Percentiles rank a stretch among this genome's conserved stretches.
Conservation (phyloP, 768 basidiomycete species). For the Boletellus sp. region DNA sequence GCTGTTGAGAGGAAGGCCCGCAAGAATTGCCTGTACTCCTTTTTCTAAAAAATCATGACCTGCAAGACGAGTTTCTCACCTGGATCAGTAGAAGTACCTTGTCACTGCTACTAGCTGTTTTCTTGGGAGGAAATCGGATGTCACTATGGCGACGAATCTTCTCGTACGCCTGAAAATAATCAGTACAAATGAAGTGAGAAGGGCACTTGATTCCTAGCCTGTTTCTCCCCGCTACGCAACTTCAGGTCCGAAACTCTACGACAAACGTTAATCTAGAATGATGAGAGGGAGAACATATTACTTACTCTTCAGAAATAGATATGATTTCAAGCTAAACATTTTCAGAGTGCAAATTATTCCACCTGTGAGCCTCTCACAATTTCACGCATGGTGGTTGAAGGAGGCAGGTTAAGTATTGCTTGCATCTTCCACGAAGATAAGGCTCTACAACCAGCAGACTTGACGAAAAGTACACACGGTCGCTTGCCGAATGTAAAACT, state of each 20-base stretch:
- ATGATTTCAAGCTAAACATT: conserved; percentile 57
- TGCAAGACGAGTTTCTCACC: conserved; percentile 33
- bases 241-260: conserved; percentile 64
- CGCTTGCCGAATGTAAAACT: conserved; percentile 74
- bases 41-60: conserved; percentile 4
- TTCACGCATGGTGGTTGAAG: conserved; percentile 54
- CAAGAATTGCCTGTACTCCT: conserved; percentile 63
- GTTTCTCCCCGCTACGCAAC: conserved; percentile 72
- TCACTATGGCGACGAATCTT: conserved; percentile 68
- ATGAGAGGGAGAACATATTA: not conserved
- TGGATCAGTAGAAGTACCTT: conserved; percentile 83
- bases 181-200: not conserved
- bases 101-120: conserved; percentile 64
- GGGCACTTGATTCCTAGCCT: conserved; percentile 35
- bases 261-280: not conserved
- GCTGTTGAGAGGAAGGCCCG: conserved; percentile 63
- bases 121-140: conserved; percentile 74
- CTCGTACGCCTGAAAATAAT: conserved; percentile 48
- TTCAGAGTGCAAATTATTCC: conserved; percentile 2
- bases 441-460: not conserved
- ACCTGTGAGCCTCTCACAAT: conserved; percentile 48
- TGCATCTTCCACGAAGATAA: conserved; percentile 52
- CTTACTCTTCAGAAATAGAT: conserved; percentile 64
- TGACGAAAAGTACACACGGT: conserved; percentile 44
- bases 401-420: conserved; percentile 56